These are phyloP conservation scores for Talaromyces islandicus DNA, from an alignment of 2,329 filamentous ascomycete species.

Conservation along the genomic window DNA sequence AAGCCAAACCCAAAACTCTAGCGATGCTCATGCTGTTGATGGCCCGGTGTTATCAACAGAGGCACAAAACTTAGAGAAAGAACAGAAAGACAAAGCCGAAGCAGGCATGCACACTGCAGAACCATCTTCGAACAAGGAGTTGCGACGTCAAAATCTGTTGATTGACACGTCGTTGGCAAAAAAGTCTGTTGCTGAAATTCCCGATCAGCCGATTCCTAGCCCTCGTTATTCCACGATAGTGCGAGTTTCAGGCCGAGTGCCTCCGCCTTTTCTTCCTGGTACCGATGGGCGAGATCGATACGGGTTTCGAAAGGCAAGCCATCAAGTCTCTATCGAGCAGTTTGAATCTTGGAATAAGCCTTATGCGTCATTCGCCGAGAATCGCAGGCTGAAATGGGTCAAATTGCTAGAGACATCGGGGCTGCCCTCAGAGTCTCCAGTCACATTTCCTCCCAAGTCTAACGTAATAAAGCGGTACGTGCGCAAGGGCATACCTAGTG, in stretches of 20 bases:
- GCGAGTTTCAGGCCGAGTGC: constrained; percentile 29
- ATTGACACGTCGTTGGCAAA: constrained; percentile 1
- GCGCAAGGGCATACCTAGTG: constrained; percentile 86
- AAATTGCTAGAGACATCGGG: constrained; percentile 69
- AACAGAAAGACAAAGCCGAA: neutral
- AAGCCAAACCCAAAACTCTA: neutral
- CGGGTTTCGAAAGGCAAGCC: constrained; percentile 83
- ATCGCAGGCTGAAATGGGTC: constrained; percentile 76
- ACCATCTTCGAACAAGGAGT: constrained; percentile 5
- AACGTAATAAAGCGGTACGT: constrained; percentile 85
- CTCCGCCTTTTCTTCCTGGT: constrained; percentile 28
- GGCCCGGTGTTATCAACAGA: neutral
- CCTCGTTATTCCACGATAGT: constrained; percentile 22
- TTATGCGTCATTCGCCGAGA: constrained; percentile 69
- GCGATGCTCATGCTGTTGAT: neutral
- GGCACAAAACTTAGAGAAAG: neutral
- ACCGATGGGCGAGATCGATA: constrained; percentile 65
- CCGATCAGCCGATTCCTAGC: constrained; percentile 15
- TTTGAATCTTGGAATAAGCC: constrained; percentile 75
- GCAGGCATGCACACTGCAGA: constrained; percentile 8
- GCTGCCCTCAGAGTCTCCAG: constrained; percentile 64
- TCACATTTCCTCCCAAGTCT: constrained; percentile 71
- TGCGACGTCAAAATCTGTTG: constrained; percentile 4
- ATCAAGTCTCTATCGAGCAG: constrained; percentile 68
- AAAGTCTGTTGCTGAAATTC: neutral